Percentiles rank a stretch among this genome's conserved stretches.
Conservation (phyloP, 139 green algal species). For the Tetraselmis striata region DNA sequence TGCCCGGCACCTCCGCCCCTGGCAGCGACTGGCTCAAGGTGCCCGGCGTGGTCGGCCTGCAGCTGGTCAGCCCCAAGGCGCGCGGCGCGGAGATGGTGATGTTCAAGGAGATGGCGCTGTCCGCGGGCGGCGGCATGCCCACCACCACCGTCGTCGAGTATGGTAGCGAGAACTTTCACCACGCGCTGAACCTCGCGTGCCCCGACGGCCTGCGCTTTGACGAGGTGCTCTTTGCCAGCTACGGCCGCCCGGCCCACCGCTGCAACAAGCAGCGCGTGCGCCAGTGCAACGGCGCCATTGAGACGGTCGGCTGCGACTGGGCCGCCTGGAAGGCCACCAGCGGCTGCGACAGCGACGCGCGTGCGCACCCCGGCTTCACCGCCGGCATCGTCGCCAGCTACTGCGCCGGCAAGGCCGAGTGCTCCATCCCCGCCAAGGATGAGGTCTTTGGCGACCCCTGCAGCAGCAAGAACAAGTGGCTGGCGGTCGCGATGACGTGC, state of each 20-base stretch:
- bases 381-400: conserved; percentile 9
- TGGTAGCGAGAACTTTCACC: conserved; percentile 7
- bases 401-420: conserved; percentile 16
- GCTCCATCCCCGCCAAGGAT: conserved; percentile 10
- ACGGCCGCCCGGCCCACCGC: conserved; percentile 6
- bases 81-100: not conserved
- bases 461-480: conserved; percentile 16
- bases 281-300: conserved; percentile 18
- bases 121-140: conserved; percentile 6
- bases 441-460: conserved; percentile 21
- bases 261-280: conserved; percentile 4
- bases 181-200: conserved; percentile 11
- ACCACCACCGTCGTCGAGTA: conserved; percentile 5
- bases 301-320: conserved; percentile 8
- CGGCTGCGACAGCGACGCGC: conserved; percentile 14
- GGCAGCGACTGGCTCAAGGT: conserved; percentile 5
- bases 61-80: conserved; percentile 20
- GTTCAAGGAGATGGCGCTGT: conserved; percentile 12
- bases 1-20: conserved; percentile 1
- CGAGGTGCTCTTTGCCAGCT: conserved; percentile 19
- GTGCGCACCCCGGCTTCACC: conserved; percentile 5
- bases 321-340: not conserved
- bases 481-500: conserved; percentile 19
- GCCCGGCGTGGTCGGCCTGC: conserved; percentile 6
- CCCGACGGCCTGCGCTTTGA: conserved; percentile 19